These are phyloP conservation scores for Trichoderma erinaceum DNA, from an alignment of 495 filamentous ascomycete species.

Conservation along the genomic window DNA sequence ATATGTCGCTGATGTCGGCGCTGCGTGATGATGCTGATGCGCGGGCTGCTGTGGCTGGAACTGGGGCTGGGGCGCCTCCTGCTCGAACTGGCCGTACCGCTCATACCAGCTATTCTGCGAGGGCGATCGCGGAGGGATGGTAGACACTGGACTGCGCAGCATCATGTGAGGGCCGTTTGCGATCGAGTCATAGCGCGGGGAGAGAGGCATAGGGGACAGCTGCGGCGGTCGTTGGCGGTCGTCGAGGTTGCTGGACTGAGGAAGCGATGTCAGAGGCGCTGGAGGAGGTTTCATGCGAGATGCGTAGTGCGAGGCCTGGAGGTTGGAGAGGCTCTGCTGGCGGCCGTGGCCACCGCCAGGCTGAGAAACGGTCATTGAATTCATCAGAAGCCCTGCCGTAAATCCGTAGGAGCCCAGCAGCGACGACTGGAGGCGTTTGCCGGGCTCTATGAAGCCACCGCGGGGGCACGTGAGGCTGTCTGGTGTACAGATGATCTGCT, in stretches of 20 bases:
- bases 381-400: neutral
- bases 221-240: slow-evolving; percentile 18
- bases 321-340: slow-evolving; percentile 9
- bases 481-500: neutral
- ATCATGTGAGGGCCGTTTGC: slow-evolving; percentile 20
- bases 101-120: slow-evolving; percentile 19
- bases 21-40: neutral
- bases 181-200: slow-evolving; percentile 42
- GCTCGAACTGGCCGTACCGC: slow-evolving; percentile 1
- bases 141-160: slow-evolving; percentile 17
- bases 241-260: slow-evolving; percentile 20
- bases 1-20: neutral
- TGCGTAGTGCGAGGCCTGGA: neutral
- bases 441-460: neutral
- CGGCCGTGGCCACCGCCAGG: neutral
- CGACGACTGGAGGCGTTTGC: neutral
- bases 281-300: slow-evolving; percentile 9
- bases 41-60: neutral
- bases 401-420: neutral
- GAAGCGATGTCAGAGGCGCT: neutral
- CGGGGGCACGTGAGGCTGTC: slow-evolving; percentile 8
- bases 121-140: slow-evolving; percentile 19
- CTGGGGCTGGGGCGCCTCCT: neutral
- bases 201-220: slow-evolving; percentile 23
- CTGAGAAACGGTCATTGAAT: slow-evolving; percentile 7